Evolutionary conservation across 2,329 filamentous ascomycete genomes (phyloP), one percentile per base, ranked within the genome.

Genomic region (Dissoconium aciculare): DNA sequence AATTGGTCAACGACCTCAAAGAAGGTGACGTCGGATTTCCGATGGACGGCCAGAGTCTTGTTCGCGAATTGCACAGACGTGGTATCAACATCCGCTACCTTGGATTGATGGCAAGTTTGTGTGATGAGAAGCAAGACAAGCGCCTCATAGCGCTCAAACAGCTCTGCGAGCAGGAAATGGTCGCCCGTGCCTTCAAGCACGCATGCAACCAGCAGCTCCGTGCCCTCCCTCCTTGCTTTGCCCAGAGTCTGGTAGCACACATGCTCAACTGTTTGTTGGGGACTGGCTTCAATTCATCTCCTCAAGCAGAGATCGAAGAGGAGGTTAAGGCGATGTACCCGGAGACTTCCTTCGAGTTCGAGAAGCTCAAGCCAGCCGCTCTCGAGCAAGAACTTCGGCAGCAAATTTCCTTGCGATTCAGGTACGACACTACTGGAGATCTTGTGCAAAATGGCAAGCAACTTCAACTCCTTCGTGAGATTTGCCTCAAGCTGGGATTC

Each of bases 41-140:
- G 9, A 94, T 95, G 83, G 91, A 98, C 47, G 89, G 89, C n/a
- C 72, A 80, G 49, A 94, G 87, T 12, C 66, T 98, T 35, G 82
- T 78, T 47, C 74, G 76, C 42, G 70, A 94, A 30, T 67, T 98
- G 51, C 89, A 98, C 64, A 93, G 93, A 66, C 81, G 87, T 25
- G 89, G 89, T 59, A 85, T 98, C 63, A 98, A 98, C 61, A 70
- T 95, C 39, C 74, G 91, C 49, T 98, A 98, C 55, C 68, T 95
- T n/a, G 89, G 89, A 42, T 78, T 75, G 56, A 59, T 98, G 39
- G 78, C 82, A 9, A 66, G 80, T 30, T 73, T 78, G 23, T 54
- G 55, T 38, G 54, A 54, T 4, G 49, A 50, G 44, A 69, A 71
- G 42, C 61, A 68, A 36, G 68, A 74, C 44, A 77, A 77, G 33